Base-by-base conservation (phyloP, 352 stramenopile genomes). In the Phytophthora rubi region DNA sequence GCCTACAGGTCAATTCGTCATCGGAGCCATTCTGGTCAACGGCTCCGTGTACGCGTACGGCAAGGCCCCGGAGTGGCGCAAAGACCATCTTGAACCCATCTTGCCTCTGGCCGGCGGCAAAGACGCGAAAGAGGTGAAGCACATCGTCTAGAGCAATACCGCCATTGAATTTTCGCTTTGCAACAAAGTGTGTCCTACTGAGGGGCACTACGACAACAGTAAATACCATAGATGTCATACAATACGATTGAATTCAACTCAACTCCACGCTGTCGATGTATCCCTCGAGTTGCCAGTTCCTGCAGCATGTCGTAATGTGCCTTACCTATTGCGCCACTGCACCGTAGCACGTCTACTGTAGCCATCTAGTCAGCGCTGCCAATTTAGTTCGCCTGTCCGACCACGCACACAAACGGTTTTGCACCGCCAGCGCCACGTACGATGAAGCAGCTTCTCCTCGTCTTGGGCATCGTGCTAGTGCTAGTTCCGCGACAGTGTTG, bases 1-100 rank as follows among this genome's bases (percentile, higher is more conserved):
- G n/a, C 86, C 88, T 21, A 90, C 84, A 26, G 58, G 79, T 9
- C 82, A 93, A 59, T 96, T 96, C 52, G 75, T 88, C 28, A 37
- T 92, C 42, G 88, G 88, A 16, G 87, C 85, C 3, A 63, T 91
- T 47, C 77, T 96, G 23, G 88, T 96, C n/a, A 94, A 94, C 67
- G 70, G 73, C 5, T 92, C 88, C 10, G 88, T 94, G 28, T 96
- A 93, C 66, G 69, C 83, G 2, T 96, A 94, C 64, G 81, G 86
- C 52, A 91, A 79, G 45, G 83, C 85, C 7, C 82, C 84, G 0
- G 61, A 77, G 30, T 89, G 82, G 73, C 42, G 39, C 32, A 73
- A 74, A 52, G 45, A 48, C 33, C 54, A 71, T 18, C 48, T 66
- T 16, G 55, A 71, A 16, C 59, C 66, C 35, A 59, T 76, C 9